Evolutionary conservation across 352 stramenopile genomes (phyloP).

Genomic region (Phytophthora citrophthora): DNA sequence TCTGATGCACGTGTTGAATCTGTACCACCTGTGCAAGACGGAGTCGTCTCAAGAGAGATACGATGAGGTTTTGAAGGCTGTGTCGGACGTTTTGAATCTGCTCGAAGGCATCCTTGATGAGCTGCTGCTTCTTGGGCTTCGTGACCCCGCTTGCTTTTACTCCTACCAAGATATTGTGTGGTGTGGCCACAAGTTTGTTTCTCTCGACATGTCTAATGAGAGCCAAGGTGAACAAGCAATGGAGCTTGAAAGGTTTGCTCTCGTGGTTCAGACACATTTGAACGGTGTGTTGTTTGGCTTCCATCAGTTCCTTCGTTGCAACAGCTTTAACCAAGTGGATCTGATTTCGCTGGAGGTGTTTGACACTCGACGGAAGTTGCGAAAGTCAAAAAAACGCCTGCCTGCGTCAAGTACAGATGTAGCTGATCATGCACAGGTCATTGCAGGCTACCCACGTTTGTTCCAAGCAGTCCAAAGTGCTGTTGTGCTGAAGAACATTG

Average conservation of each 20-base stretch:
- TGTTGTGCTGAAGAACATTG: slow-evolving; percentile 60
- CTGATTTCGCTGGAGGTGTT: slow-evolving; percentile 77
- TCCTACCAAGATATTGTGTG: slow-evolving; percentile 89
- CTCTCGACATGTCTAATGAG: slow-evolving; percentile 5
- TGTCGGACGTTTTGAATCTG: slow-evolving; percentile 44
- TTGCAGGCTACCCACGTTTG: slow-evolving; percentile 56
- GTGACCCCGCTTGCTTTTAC: slow-evolving; percentile 68
- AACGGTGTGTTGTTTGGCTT: slow-evolving; percentile 77
- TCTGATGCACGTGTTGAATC: slow-evolving; percentile 67
- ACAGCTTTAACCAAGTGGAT: slow-evolving; percentile 82
- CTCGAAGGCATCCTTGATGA: slow-evolving; percentile 67
- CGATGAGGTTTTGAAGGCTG: slow-evolving; percentile 27
- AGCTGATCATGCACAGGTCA: slow-evolving; percentile 49
- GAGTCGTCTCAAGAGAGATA: slow-evolving; percentile 22
- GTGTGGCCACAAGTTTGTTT: slow-evolving; percentile 71
- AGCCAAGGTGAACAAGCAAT: slow-evolving; percentile 4
- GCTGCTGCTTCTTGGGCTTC: slow-evolving; percentile 57
- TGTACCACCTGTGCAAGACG: slow-evolving; percentile 38
- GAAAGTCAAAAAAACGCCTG: slow-evolving; percentile 34
- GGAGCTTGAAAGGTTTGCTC: slow-evolving; percentile 59
- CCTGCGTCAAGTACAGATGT: slow-evolving; percentile 36
- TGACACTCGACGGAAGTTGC: slow-evolving; percentile 70
- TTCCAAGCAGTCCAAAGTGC: slow-evolving; percentile 67
- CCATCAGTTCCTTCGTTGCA: slow-evolving; percentile 79
- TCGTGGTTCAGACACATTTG: slow-evolving; percentile 66